Conservation (phyloP, 345 rosid genomes). For the Corchorus capsularis region DNA sequence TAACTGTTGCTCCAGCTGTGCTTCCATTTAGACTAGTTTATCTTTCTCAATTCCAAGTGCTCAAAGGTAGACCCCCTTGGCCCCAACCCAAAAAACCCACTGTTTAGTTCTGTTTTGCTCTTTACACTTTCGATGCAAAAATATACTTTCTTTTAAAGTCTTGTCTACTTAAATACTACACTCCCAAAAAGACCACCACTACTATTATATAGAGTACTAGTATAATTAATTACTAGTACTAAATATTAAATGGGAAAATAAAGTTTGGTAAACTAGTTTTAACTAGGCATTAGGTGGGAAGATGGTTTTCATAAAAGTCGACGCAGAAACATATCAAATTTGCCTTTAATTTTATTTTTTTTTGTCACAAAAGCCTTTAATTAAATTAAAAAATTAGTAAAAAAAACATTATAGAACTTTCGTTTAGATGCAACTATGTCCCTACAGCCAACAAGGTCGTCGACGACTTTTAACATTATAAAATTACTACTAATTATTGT, state of each 20-base stretch:
- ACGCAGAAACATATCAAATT: not conserved
- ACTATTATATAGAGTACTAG: no score
- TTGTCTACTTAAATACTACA: not conserved
- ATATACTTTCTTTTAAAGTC: not conserved
- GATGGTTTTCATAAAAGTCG: not conserved
- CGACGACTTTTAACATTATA: no score
- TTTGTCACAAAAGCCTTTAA: no score
- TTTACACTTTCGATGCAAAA: not conserved
- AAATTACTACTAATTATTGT: no score
- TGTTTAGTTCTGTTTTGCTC: not conserved
- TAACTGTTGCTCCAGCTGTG: not conserved
- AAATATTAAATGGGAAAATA: not conserved
- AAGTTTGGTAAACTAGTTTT: not conserved
- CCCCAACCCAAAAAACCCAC: no score
- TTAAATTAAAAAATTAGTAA: no score
- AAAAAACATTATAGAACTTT: not conserved
- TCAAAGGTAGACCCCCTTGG: not conserved
- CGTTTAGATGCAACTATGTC: not conserved
- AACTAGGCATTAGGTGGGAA: not conserved
- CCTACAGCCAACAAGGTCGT: no score
- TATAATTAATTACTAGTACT: no score
- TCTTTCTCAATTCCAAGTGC: not conserved
- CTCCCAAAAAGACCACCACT: no score
- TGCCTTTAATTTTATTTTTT: no score
- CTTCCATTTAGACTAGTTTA: not conserved